Evolutionary conservation across 805 yeast genomes (phyloP), one percentile per base, ranked within the genome.

Genomic region (Candida glaebosa): DNA sequence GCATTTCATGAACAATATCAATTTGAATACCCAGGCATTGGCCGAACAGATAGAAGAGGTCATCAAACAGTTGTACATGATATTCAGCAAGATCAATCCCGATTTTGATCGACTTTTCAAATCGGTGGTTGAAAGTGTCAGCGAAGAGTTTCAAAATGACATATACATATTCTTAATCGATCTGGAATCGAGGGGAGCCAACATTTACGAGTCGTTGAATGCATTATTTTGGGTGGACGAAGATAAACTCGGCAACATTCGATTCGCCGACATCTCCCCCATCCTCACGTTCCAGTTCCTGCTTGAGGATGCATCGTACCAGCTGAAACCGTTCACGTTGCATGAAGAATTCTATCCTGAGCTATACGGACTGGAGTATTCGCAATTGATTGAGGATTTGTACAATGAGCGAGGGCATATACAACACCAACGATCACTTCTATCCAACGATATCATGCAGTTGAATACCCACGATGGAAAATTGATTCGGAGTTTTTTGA

Each of bases 401-500:
- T 46, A 50, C 38, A 18, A 42, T 2, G 41, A 44, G 34, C 43
- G 51, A 16, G 47, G 49, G 5, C 49, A 50, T 14, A 31, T 55
- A 9, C 31, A 38, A 12, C 34, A 44, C 24, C 49, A 49, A 5
- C 54, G 64, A 32, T 47, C 45, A 6, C 45, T 43, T 19, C 40
- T 56, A 9, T 53, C 59, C 25, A 52, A 54, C 18, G 50, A 57
- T 26, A 52, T 67, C 18, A 59, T 68, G 65, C 48, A 50, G 5
- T 44, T 58, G 33, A 67, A 54, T 46, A 58, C 68, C 20, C 69
- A 68, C 44, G 71, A 66, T 47, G 75, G 75, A 1, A 68, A 67
- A 47, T 53, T 55, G 16, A 55, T 69, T 18, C 58, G 52, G 30
- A 45, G 49, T 1, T 49, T 69, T 18, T 45, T 69, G 19, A 45